Conservation (phyloP, 164 flowering plant genomes). For the Kalanchoe fedtschenkoi region DNA sequence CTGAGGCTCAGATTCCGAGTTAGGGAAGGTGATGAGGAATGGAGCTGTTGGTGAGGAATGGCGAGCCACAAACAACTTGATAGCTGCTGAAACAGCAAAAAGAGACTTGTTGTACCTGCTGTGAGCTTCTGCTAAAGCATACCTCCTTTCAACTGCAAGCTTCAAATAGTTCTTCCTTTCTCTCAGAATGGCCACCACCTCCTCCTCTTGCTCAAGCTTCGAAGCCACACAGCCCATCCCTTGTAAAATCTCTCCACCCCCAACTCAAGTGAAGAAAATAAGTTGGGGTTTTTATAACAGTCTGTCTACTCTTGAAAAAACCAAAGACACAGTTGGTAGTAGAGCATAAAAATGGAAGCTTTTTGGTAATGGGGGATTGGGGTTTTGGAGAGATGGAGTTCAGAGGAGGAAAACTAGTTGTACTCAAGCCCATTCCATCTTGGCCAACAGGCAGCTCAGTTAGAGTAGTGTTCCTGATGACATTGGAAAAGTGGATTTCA, state of each 20-base stretch:
- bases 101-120: constrained; percentile 42
- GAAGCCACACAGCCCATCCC: constrained; percentile 62
- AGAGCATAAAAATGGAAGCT: neutral
- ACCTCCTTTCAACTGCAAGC: constrained; percentile 52
- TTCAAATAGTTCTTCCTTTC: constrained; percentile 51
- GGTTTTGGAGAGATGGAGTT: constrained; percentile 1
- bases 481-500: too few relatives aligned
- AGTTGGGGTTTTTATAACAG: neutral
- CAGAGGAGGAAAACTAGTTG: too few relatives aligned
- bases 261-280: too few relatives aligned
- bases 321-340: too few relatives aligned
- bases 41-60: constrained; percentile 49
- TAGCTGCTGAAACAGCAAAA: constrained; percentile 51
- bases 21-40: constrained; percentile 41
- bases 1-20: constrained; percentile 8
- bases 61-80: constrained; percentile 52
- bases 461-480: too few relatives aligned
- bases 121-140: constrained; percentile 53
- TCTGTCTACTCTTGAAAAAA: neutral
- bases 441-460: too few relatives aligned
- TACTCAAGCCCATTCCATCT: too few relatives aligned
- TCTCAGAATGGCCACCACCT: constrained; percentile 47
- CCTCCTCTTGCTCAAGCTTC: constrained; percentile 46
- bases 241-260: neutral
- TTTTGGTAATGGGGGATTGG: neutral